Conservation (phyloP, 441 rosid genomes). For the Eruca vesicaria region DNA sequence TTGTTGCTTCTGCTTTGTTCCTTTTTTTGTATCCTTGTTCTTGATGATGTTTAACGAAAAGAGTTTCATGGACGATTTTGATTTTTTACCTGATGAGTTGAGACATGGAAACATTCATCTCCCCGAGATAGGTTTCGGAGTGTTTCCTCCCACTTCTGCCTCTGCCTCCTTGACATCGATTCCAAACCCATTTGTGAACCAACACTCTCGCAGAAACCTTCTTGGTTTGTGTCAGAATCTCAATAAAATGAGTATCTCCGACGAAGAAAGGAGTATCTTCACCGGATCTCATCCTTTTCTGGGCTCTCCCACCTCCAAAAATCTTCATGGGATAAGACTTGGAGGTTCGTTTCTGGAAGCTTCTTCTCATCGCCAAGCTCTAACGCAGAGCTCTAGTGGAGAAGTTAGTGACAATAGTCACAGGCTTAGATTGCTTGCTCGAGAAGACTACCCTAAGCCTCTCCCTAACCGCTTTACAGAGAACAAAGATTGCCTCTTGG, state of each 20-base stretch:
- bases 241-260: constrained; percentile 42
- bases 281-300: constrained; percentile 36
- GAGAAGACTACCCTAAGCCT: constrained; percentile 29
- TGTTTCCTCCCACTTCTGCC: neutral
- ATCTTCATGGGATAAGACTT: constrained; percentile 9
- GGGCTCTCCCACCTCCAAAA: constrained; percentile 28
- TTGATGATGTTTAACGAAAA: neutral
- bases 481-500: neutral
- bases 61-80: neutral
- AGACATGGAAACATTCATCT: neutral
- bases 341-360: neutral
- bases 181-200: neutral
- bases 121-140: neutral
- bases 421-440: constrained; percentile 28
- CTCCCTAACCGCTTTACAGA: neutral
- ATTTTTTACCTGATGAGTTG: neutral
- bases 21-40: neutral
- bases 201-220: neutral
- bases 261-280: constrained; percentile 29
- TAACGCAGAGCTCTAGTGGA: constrained; percentile 28
- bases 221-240: constrained; percentile 42
- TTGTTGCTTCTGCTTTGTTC: neutral
- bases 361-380: constrained; percentile 32
- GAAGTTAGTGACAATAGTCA: constrained; percentile 1
- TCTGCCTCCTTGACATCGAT: neutral